These are phyloP conservation scores for Cladosporium sp. DNA, from an alignment of 2,329 filamentous ascomycete genomes.

Conservation along the genomic window DNA sequence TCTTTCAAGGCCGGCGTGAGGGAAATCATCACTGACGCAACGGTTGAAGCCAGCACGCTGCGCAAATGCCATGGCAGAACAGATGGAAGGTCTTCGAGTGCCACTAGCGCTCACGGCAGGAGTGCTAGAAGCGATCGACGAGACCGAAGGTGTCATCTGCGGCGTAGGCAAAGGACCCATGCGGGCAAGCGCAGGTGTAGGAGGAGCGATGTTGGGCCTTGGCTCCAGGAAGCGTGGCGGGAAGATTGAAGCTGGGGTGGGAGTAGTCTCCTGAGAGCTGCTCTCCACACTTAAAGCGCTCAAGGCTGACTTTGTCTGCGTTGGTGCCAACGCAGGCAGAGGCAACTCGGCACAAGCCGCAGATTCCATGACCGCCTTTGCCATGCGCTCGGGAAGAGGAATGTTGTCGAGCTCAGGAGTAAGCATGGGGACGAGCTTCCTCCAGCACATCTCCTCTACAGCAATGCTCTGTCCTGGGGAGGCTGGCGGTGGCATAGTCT, in stretches of 20 bases:
- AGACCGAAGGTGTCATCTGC: constrained; percentile 57
- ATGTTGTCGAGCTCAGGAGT: constrained; percentile 57
- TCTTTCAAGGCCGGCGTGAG: constrained; percentile 31
- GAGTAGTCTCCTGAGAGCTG: constrained; percentile 41
- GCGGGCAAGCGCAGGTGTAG: constrained; percentile 56
- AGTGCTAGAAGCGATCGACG: constrained; percentile 52
- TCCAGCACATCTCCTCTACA: constrained; percentile 39
- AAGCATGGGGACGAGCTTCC: constrained; percentile 54
- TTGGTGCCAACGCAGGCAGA: background rate
- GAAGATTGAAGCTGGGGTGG: constrained; percentile 41
- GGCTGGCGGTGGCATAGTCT: constrained; percentile 54
- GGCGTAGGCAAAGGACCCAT: constrained; percentile 62
- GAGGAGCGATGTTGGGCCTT: constrained; percentile 49
- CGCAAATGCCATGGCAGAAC: constrained; percentile 58
- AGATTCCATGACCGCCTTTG: constrained; percentile 15
- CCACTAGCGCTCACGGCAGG: constrained; percentile 61
- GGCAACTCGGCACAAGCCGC: constrained; percentile 10
- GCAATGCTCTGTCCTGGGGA: constrained; percentile 30
- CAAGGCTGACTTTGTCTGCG: background rate
- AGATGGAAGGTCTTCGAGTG: constrained; percentile 58
- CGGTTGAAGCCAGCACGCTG: constrained; percentile 57
- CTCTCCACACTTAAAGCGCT: constrained; percentile 9
- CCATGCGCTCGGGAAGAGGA: constrained; percentile 25
- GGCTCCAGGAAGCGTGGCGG: constrained; percentile 53
- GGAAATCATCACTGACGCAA: constrained; percentile 53